Evolutionary conservation across 164 flowering plant species (phyloP), one percentile per base, ranked within the genome.

Genomic region (Annona cherimola): DNA sequence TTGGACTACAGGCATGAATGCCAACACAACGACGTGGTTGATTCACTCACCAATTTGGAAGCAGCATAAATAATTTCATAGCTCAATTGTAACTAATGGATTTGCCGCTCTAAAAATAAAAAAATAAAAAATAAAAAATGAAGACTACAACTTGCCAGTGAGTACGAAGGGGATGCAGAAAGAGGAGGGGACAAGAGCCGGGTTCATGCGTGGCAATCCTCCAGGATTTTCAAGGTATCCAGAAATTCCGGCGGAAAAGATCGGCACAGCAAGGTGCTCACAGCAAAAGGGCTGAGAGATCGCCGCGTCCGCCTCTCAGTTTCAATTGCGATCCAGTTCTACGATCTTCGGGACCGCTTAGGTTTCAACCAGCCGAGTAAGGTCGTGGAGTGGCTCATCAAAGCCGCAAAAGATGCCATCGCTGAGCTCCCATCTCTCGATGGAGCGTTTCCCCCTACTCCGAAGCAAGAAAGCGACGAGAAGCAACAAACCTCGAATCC

Each of bases 311-410:
- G 97, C 45, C 81, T 91, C 42, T 88, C 94, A 0, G 94, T 90
- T 14, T 78, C 87, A 8, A 91, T 93, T 0, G 97, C 97, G 0
- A 90, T 91, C 26, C 90, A 87, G 73, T 91, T 91, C 80, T 91
- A 91, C 50, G 97, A 91, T 73, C 84, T 91, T n/a, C 94, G 88
- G 69, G 94, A 90, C 55, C 87, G 97, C 44, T 71, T 91, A 54
- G 91, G 94, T 2, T 88, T 79, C 59, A 97, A 93, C 70, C 99
- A 95, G 75, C 99, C 99, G 0, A 95, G 99, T 70, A 95, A 95
- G 80, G 99, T 97, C 0, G 97, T 95, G 20, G 99, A 95, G 71
- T 95, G 99, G 99, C 80, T 95, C 18, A 90, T 95, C 2, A 88
- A 89, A 71, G 89, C 92, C 0, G 96, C 99, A 0, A 77, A 87